Conservation (phyloP, 192 early-diverging fungal species). For the Podila epicladia region DNA sequence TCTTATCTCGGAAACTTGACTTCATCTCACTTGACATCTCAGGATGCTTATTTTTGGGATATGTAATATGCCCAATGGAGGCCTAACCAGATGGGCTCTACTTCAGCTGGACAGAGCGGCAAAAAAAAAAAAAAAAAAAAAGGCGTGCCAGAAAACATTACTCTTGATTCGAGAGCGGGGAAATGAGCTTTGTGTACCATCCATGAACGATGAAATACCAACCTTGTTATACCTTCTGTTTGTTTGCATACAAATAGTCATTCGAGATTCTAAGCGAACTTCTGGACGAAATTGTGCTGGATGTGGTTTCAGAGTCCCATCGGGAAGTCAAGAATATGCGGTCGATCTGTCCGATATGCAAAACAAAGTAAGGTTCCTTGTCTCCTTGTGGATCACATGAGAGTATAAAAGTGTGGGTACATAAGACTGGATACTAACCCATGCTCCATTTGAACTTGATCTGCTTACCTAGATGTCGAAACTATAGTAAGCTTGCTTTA, state of each 20-base stretch:
- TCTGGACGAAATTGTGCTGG: slow-evolving; percentile 77
- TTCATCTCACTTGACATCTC: no score
- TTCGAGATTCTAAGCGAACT: slow-evolving; percentile 73
- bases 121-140: no score
- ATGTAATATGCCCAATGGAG: no score
- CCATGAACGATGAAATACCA: slow-evolving; percentile 7
- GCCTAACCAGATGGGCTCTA: no score
- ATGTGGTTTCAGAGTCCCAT: slow-evolving; percentile 78
- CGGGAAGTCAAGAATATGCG: slow-evolving; percentile 69
- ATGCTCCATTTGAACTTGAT: no score
- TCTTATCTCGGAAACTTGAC: no score
- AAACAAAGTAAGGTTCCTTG: slow-evolving; percentile 69
- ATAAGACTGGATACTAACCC: no score
- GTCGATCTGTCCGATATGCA: slow-evolving; percentile 76
- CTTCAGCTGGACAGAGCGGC: no score
- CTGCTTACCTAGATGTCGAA: slow-evolving; percentile 29
- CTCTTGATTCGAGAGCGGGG: background rate
- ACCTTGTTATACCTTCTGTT: background rate
- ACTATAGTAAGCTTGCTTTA: slow-evolving; percentile 30
- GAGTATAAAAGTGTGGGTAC: background rate
- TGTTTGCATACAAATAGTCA: slow-evolving; percentile 41
- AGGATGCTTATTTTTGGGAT: no score
- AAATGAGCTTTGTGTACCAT: background rate
- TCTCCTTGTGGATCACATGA: background rate
- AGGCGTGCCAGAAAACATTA: no score